A percentile compares a stretch with the other conserved stretches of the same genome.
Evolutionary conservation across 2,329 filamentous ascomycete species (phyloP).

Genomic region (Talaromyces islandicus): DNA sequence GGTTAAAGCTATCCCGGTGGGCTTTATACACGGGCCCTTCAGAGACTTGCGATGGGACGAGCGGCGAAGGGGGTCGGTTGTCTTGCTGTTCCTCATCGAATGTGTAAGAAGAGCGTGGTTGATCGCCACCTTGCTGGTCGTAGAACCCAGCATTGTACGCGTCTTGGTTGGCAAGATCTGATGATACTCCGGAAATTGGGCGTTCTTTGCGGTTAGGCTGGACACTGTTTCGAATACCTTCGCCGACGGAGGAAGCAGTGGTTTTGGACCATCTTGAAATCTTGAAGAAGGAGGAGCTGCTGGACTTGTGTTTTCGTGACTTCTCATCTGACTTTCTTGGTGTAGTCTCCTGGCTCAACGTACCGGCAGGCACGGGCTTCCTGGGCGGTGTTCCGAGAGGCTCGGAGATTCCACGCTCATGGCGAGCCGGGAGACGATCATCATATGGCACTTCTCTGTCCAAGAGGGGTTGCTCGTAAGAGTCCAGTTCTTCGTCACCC

Average conservation of each 20-base stretch:
- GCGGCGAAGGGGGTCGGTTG: constrained; percentile 52
- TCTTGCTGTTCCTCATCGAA: constrained; percentile 34
- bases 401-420: constrained; percentile 37
- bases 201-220: constrained; percentile 52
- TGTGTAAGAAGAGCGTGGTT: constrained; percentile 38
- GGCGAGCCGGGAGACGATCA: constrained; percentile 44
- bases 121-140: constrained; percentile 41
- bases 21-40: constrained; percentile 60
- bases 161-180: constrained; percentile 63
- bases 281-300: constrained; percentile 76
- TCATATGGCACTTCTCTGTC: constrained; percentile 55
- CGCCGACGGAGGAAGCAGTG: constrained; percentile 79
- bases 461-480: constrained; percentile 44
- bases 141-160: constrained; percentile 44
- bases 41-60: constrained; percentile 54
- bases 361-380: constrained; percentile 33
- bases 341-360: constrained; percentile 72
- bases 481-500: constrained; percentile 64
- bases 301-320: constrained; percentile 82
- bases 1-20: constrained; percentile 57
- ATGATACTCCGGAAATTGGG: constrained; percentile 62
- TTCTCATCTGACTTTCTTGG: constrained; percentile 60
- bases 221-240: constrained; percentile 64
- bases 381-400: constrained; percentile 42
- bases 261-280: constrained; percentile 98